phyloP scores from a whole-genome alignment of 495 filamentous ascomycete species.

The Trichoderma virens region DNA sequence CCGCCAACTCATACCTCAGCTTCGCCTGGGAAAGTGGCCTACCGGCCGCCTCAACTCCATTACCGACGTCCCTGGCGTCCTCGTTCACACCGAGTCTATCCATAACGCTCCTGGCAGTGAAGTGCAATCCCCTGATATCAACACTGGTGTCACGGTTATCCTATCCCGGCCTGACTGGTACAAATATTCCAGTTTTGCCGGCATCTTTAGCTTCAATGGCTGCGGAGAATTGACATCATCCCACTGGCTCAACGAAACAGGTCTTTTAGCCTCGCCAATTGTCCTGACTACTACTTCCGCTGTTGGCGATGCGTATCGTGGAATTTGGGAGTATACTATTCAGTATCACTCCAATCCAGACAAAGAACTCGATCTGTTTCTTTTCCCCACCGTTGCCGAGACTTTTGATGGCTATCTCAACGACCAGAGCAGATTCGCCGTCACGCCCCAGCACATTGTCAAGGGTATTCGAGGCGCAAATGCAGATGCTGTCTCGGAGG shows the following conservation, averaged over 20 bases:
- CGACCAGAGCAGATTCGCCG: conserved; percentile 34
- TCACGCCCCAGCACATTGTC: conserved; percentile 35
- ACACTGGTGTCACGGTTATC: conserved; percentile 46
- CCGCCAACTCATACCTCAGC: conserved; percentile 33
- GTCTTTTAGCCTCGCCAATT: conserved; percentile 41
- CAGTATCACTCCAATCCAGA: conserved; percentile 24
- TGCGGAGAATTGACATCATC: conserved; percentile 45
- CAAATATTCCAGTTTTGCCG: conserved; percentile 39
- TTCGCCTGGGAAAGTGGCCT: conserved; percentile 28
- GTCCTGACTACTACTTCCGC: conserved; percentile 44
- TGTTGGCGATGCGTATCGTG: conserved; percentile 40
- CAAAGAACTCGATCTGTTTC: conserved; percentile 36
- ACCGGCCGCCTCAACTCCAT: conserved; percentile 41
- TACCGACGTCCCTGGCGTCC: conserved; percentile 43
- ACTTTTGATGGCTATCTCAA: conserved; percentile 45
- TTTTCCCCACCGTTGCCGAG: conserved; percentile 45
- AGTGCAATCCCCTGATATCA: conserved; percentile 22
- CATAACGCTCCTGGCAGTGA: conserved; percentile 12
- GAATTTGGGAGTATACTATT: conserved; percentile 40
- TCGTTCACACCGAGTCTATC: conserved; percentile 39
- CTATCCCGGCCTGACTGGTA: conserved; percentile 41
- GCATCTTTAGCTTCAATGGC: conserved; percentile 47
- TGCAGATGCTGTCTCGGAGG: conserved; percentile 35
- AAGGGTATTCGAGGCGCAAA: conserved; percentile 34
- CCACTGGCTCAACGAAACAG: conserved; percentile 47